A percentile compares a stretch with the other conserved stretches of the same genome.
Conservation (phyloP, 805 yeast genomes). For the Yamadazyma nakazawae region DNA sequence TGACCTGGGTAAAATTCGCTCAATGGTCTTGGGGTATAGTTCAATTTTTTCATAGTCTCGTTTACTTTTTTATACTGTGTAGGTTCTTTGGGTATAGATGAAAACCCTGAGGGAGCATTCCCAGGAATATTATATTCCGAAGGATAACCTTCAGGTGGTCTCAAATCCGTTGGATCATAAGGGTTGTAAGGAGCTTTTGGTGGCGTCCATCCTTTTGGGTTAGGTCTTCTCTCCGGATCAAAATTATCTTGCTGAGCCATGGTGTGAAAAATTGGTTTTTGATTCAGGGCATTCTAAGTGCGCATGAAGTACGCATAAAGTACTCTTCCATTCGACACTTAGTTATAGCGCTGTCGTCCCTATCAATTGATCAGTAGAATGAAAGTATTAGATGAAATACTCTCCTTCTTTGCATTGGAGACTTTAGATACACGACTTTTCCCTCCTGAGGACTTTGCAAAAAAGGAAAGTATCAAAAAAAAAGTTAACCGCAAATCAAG, state of each 20-base stretch:
- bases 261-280: slow-evolving; percentile 8
- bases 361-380: slow-evolving; percentile 1
- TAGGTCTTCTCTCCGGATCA: slow-evolving; percentile 57
- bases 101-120: slow-evolving; percentile 49
- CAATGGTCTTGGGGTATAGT: slow-evolving; percentile 75
- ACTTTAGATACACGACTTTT: slow-evolving; percentile 49
- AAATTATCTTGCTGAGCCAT: slow-evolving; percentile 1
- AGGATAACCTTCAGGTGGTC: slow-evolving; percentile 86
- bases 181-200: slow-evolving; percentile 87
- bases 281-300: background rate
- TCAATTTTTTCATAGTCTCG: slow-evolving; percentile 68
- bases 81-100: slow-evolving; percentile 60
- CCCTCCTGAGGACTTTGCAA: slow-evolving; percentile 34
- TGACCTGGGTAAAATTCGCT: slow-evolving; percentile 77
- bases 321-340: background rate
- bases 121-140: slow-evolving; percentile 74
- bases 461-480: slow-evolving; percentile 28
- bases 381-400: slow-evolving; percentile 17
- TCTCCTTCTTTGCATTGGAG: slow-evolving; percentile 47
- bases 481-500: slow-evolving; percentile 42
- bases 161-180: slow-evolving; percentile 67
- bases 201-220: slow-evolving; percentile 76
- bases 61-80: slow-evolving; percentile 65
- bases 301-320: background rate
- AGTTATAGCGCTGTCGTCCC: background rate